Base-by-base conservation (phyloP, 1,284 basidiomycete genomes). In the Cryptococcus jaspeensis region DNA sequence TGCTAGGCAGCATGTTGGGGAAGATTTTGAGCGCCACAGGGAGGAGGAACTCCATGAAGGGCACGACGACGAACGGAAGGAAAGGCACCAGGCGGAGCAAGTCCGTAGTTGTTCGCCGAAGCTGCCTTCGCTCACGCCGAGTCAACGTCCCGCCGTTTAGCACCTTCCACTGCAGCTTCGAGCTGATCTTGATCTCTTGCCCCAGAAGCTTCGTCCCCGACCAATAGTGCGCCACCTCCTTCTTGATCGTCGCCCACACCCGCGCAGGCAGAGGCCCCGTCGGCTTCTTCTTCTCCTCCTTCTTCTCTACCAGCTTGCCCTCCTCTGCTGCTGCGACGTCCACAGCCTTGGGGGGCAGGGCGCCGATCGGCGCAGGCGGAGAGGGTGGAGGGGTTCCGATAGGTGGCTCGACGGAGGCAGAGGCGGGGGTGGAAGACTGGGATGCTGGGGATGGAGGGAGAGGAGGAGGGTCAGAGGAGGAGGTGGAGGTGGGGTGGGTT, bases 1-100 rank as follows among this genome's bases (percentile, higher is more conserved):
- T 99, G 1, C 91, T 94, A 0, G 95, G 96, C 5, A 99, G 85
- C 92, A 99, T 98, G 78, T 92, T 98, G 25, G 95, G 95, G 84
- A 99, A 99, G 50, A 99, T 80, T 78, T 95, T 96, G 67, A 99
- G 84, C 0, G 93, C 93, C 37, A 99, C 90, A 2, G 96, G 95
- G 1, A 99, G 84, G n/a, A 99, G 82, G 23, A 99, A 76, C 75
- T 99, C 96, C 90, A 98, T 98, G 82, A 97, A 97, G 1, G 96
- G 95, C 9, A 99, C 90, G 68, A 98, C 83, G 59, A 99, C 77
- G 79, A 99, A 98, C 50, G 93, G 91, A 12, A 90, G 85, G 77
- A 99, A 99, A 1, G 95, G 95, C 40, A 99, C 87, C 20, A 99
- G 85, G 40, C 96, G 86, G 54, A 99, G 78, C 35, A 99, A 73